Evolutionary conservation across 805 yeast species (phyloP), one percentile per base, ranked within the genome.

Genomic region (Monosporozyma unispora): DNA sequence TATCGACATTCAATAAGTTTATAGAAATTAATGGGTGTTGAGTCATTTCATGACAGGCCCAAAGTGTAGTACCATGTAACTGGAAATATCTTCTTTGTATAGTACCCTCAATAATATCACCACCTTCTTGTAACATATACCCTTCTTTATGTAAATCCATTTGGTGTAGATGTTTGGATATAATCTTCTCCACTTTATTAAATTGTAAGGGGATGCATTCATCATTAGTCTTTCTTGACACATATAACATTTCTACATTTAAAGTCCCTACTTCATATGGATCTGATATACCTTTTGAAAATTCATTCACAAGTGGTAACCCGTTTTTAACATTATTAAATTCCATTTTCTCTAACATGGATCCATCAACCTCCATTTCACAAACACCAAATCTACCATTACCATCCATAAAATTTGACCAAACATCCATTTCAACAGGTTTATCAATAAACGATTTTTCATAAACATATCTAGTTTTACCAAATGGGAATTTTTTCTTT

Each of bases 371-470:
- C 8, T 77, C 77, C 48, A 91, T 71, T 55, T 82, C 80, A 50
- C 87, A 80, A 57, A 91, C 75, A 10, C 88, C 96, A 73, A 87
- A 89, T 35, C 95, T 84, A 2, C 98, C 97, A 62, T 87, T 91
- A 31, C 74, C 72, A 2, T 96, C 96, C 52, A 87, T 74, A 50
- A 77, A 67, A 23, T 70, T 64, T 22, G 76, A 77, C 84, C 91
- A 78, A 2, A 74, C 67, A 67, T 84, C 95, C 18, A 54, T 51
- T 3, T 67, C 65, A 1, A 75, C 71, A 27, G 77, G 72, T 52
- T 72, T 70, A 2, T 80, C 73, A 7, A 82, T 76, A 52, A 73
- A 77, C 54, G 69, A 77, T 44, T 64, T 71, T 33, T 70, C 66
- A 11, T 63, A 59, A 39, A 54, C 63, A 50, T 62, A 71, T 49